Evolutionary conservation across 129 eudicot species (phyloP), one percentile per base, ranked within the genome.

Genomic region (Flaveria brownii): DNA sequence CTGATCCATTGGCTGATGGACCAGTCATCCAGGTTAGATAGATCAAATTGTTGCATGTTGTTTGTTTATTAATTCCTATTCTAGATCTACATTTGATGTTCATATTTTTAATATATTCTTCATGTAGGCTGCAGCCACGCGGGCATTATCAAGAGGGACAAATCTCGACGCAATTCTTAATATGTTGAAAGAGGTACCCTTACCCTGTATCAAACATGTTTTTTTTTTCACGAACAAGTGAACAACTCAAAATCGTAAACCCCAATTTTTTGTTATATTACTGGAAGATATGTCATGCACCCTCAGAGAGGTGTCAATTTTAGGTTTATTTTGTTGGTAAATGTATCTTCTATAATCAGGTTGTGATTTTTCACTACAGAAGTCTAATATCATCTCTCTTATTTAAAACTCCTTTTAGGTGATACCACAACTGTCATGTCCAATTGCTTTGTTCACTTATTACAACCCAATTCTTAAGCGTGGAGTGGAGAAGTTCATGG

Each of bases 1-100:
- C 98, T 33, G 97, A 93, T 71, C 98, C 98, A 0, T 84, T 94
- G 79, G 98, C 98, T 46, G 98, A 94, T 78, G 98, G 98, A 41
- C 98, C 98, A 39, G 98, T 94, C 69, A 94, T 94, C 60, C 98
- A 94, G 97, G 97, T 94, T 54, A 70, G 51, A 18, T 62, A 23
- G 54, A 15, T 9, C 42, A 15, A 16, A 63, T 20, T 60, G 13
- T 25, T 41, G 67, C 42, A 15, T 16, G 33, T 26, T 47, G 72
- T 42, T 76, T 14, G 56, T 39, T 25, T 22, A 39, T 54, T 16
- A 62, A 43, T 73, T 63, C 13, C 18, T 26, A 2, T 49, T 68
- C 17, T 30, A 47, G 52, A 16, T 45, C 12, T 39, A 6, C 6
- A 74, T 60, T 62, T 82, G 13, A 1, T 61, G 12, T n/a, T 49